Evolutionary conservation across 2,329 filamentous ascomycete species (phyloP), one percentile per base, ranked within the genome.

Genomic region (Sarocladium brachiariae): DNA sequence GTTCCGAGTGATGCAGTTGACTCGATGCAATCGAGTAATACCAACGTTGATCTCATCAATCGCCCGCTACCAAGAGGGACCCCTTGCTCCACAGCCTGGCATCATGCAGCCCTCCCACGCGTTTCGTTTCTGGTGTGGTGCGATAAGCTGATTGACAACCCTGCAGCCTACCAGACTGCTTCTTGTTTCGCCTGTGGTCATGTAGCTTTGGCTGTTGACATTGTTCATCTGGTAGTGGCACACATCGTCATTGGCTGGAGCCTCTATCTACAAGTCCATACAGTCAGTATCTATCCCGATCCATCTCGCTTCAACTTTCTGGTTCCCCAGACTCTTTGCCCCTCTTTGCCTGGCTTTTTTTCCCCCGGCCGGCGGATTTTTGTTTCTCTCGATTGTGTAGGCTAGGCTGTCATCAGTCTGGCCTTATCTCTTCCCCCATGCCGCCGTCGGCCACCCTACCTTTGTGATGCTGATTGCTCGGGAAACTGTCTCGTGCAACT

Each of bases 11-110:
- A 9, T 7, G 8, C 9, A 4, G 51, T 58, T 58, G 55, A 59
- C 56, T 58, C 56, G 53, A 59, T 59, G 50, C 50, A 47, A 58
- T 59, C 53, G 56, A 59, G 56, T 59, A 59, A 58, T 54, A 46
- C 14, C 9, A 38, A 24, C 37, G 50, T 52, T 56, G 55, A 53
- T 47, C 50, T 50, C 38, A 47, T 50, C 48, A 52, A 54, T 53
- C 51, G 37, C 37, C 37, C 45, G 43, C 21, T 51, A 37, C 39
- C 39, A 45, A 30, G 51, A 53, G 52, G 35, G 35, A n/a, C 25
- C 23, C 21, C 39, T 45, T 45, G 39, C 39, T 45, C 39, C 39
- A 45, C 39, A 18, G 19, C 9, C n/a, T 19, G 5, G 18, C 35
- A 16, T 16, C 9, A 18, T n/a, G n/a, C n/a, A n/a, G n/a, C n/a